Conservation (phyloP, 345 rosid genomes). For the Trapa incisa region DNA sequence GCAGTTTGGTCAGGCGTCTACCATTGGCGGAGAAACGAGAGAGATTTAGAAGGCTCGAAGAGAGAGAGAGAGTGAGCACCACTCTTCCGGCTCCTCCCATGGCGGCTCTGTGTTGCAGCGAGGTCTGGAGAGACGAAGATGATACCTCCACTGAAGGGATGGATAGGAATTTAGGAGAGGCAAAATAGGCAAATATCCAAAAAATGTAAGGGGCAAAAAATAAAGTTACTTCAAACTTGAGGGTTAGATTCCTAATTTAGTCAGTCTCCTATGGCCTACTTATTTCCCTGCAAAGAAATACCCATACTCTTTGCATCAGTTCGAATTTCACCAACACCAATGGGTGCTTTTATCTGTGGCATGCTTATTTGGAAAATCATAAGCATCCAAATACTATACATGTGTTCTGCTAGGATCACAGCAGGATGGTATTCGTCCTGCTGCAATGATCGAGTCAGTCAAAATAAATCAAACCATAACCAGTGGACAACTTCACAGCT, state of each 20-base stretch:
- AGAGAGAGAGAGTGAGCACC: conserved; percentile 25
- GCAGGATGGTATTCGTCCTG: no score
- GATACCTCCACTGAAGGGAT: neutral
- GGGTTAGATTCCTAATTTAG: neutral
- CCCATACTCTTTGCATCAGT: neutral
- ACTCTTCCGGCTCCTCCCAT: conserved; percentile 48
- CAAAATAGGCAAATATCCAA: neutral
- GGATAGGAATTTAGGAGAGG: neutral
- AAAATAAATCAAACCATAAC: neutral
- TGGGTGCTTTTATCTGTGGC: no score
- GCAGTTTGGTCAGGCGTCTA: conserved; percentile 32
- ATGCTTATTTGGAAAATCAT: no score
- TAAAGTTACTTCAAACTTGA: neutral
- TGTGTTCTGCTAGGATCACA: no score
- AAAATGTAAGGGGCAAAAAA: neutral
- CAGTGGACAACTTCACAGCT: neutral
- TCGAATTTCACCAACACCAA: neutral
- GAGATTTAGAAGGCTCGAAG: conserved; percentile 12
- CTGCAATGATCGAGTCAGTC: no score
- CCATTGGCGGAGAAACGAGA: conserved; percentile 20
- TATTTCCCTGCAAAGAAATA: neutral
- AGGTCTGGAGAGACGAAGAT: neutral
- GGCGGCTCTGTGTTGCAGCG: conserved; percentile 8
- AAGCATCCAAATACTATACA: no score
- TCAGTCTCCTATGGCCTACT: neutral